These are phyloP conservation scores for Phytophthora melonis DNA, from an alignment of 352 stramenopile species.

Conservation along the genomic window DNA sequence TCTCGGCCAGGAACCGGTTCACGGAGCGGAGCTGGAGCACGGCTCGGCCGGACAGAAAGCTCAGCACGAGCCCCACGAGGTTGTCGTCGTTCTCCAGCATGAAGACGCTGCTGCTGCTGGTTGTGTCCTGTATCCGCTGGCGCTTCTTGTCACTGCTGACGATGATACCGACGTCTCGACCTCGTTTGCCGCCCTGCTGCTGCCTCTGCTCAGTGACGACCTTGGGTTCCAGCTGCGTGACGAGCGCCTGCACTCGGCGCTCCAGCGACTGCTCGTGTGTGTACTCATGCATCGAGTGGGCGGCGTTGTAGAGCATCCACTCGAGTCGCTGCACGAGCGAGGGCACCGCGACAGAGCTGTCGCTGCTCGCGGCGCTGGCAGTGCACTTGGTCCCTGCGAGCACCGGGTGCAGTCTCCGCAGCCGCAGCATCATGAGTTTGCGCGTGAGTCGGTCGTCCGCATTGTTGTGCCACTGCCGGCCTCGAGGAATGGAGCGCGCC, in stretches of 20 bases:
- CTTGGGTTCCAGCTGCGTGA: conserved; percentile 59
- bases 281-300: conserved; percentile 73
- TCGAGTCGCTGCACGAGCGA: conserved; percentile 73
- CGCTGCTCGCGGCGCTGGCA: conserved; percentile 5
- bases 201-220: conserved; percentile 3
- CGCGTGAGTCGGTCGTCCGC: conserved; percentile 40
- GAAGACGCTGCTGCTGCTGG: conserved; percentile 27
- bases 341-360: conserved; percentile 17
- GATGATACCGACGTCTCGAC: neutral
- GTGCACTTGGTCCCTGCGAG: conserved; percentile 29
- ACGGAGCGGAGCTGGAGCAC: conserved; percentile 50
- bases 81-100: conserved; percentile 57
- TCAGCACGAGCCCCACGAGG: conserved; percentile 56
- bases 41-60: conserved; percentile 56
- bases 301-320: conserved; percentile 78
- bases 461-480: conserved; percentile 41
- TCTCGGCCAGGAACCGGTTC: conserved; percentile 53
- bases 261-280: conserved; percentile 68
- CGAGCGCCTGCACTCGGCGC: conserved; percentile 75
- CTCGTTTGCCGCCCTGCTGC: conserved; percentile 20
- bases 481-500: conserved; percentile 10
- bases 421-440: conserved; percentile 48
- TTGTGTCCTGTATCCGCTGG: conserved; percentile 5
- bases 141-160: conserved; percentile 22
- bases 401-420: conserved; percentile 39